These are phyloP conservation scores for Chernovozyma sophiae-reginae DNA, from an alignment of 1,139 yeast species.

Conservation along the genomic window DNA sequence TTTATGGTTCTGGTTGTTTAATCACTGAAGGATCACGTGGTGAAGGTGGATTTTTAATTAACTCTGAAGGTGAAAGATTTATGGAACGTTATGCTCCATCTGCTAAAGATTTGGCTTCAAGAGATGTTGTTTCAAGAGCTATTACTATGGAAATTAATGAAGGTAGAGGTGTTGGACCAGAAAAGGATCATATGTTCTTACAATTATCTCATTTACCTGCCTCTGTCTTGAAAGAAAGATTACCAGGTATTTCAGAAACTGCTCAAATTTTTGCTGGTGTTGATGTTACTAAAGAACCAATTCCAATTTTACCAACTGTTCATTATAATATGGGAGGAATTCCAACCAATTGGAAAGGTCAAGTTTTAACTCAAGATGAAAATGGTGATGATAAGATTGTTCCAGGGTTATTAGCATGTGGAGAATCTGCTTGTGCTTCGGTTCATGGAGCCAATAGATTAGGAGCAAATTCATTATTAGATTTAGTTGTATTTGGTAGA, in stretches of 20 bases:
- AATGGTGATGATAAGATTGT: slow-evolving; percentile 89
- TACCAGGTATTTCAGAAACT: slow-evolving; percentile 99
- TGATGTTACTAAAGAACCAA: slow-evolving; percentile 98
- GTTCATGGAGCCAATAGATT: slow-evolving; percentile 99
- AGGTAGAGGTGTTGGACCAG: slow-evolving; percentile 98
- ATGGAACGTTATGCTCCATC: slow-evolving; percentile 99
- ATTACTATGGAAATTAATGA: slow-evolving; percentile 98
- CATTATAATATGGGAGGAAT: slow-evolving; percentile 99
- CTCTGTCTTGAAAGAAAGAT: slow-evolving; percentile 85
- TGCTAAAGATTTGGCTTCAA: slow-evolving; percentile 96
- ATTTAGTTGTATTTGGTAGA: slow-evolving; percentile 96
- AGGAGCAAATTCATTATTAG: slow-evolving; percentile 98
- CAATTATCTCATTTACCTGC: slow-evolving; percentile 96
- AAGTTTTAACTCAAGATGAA: slow-evolving; percentile 78
- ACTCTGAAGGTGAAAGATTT: slow-evolving; percentile 98
- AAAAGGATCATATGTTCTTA: slow-evolving; percentile 90
- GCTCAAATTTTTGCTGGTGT: slow-evolving; percentile 99
- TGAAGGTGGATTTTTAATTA: slow-evolving; percentile 96
- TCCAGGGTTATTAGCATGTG: slow-evolving; percentile 95
- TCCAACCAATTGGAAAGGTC: slow-evolving; percentile 97
- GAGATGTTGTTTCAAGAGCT: slow-evolving; percentile 98
- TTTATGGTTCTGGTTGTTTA: slow-evolving; percentile 97
- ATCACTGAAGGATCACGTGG: slow-evolving; percentile 99
- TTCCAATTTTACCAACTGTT: slow-evolving; percentile 96
- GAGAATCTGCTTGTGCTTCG: slow-evolving; percentile 98